Evolutionary conservation across 2,329 filamentous ascomycete genomes (phyloP).

Genomic region (Fusarium miscanthi): DNA sequence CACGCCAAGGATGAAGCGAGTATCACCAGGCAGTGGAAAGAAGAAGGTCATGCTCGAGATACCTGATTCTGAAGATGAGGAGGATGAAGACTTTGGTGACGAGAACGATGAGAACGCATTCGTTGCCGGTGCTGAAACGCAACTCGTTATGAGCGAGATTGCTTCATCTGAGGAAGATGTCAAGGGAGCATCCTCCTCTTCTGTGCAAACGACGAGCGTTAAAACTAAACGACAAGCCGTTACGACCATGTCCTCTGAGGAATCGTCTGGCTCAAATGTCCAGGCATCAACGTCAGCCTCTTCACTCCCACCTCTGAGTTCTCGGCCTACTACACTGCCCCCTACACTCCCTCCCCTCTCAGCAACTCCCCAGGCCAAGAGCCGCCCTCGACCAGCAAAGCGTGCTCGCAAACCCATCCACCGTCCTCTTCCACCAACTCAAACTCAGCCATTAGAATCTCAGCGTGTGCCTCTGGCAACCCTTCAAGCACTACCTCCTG

Average conservation of each 20-base stretch:
- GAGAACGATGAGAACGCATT: constrained; percentile 37
- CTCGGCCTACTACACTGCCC: constrained; percentile 32
- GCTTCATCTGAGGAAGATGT: constrained; percentile 44
- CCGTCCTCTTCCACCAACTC: constrained; percentile 37
- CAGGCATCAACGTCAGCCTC: constrained; percentile 18
- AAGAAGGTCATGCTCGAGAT: constrained; percentile 52
- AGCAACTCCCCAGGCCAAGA: constrained; percentile 22
- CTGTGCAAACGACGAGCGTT: background rate
- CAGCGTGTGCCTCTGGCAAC: constrained; percentile 64
- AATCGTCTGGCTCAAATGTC: constrained; percentile 21
- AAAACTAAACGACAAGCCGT: background rate
- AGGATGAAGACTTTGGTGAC: constrained; percentile 45
- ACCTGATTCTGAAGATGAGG: constrained; percentile 62
- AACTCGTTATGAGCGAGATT: constrained; percentile 50
- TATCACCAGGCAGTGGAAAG: constrained; percentile 33
- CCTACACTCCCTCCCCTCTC: constrained; percentile 25
- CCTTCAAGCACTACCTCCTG: constrained; percentile 60
- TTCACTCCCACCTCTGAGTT: constrained; percentile 21
- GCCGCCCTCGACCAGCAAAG: constrained; percentile 17
- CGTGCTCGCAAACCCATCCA: constrained; percentile 46
- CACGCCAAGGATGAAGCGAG: constrained; percentile 37
- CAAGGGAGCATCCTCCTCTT: constrained; percentile 14
- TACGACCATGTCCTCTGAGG: constrained; percentile 19
- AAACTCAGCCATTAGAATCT: constrained; percentile 51
- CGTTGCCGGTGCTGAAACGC: constrained; percentile 49